Evolutionary conservation across 2,329 filamentous ascomycete species (phyloP).

Genomic region (Trichophyton benhamiae): DNA sequence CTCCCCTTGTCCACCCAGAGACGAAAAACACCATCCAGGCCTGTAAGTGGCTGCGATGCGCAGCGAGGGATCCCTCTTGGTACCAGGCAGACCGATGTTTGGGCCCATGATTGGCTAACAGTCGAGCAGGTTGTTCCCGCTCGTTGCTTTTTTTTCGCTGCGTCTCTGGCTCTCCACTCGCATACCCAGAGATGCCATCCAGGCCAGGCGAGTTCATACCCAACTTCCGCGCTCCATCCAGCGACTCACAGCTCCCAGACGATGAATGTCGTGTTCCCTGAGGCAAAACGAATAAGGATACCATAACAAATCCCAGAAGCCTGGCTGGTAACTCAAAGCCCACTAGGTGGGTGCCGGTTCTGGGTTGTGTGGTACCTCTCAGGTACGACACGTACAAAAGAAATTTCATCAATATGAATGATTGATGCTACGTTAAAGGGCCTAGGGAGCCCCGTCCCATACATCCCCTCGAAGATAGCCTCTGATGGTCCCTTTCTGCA

Average conservation of each 20-base stretch:
- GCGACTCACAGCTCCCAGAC: not conserved
- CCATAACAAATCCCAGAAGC: not conserved
- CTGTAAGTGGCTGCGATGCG: constrained; percentile 3
- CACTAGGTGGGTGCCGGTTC: not conserved
- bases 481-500: not conserved
- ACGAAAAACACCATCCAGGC: not conserved
- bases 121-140: constrained; percentile 2
- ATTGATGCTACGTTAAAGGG: not conserved
- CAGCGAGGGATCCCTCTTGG: not conserved
- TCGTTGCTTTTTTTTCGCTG: not conserved
- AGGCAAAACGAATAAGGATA: constrained; percentile 2
- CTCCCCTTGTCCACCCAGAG: not conserved
- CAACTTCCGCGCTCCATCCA: constrained; percentile 4
- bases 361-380: not conserved
- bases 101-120: not conserved
- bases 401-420: not conserved
- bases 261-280: not conserved
- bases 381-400: constrained; percentile 6
- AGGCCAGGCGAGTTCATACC: constrained; percentile 2
- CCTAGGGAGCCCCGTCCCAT: not conserved
- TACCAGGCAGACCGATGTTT: not conserved
- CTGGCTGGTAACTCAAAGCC: not conserved
- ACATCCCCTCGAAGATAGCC: not conserved
- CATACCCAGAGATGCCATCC: not conserved
- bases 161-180: not conserved